Evolutionary conservation across 495 filamentous ascomycete species (phyloP).

Genomic region (Stereocaulon alpinum): DNA sequence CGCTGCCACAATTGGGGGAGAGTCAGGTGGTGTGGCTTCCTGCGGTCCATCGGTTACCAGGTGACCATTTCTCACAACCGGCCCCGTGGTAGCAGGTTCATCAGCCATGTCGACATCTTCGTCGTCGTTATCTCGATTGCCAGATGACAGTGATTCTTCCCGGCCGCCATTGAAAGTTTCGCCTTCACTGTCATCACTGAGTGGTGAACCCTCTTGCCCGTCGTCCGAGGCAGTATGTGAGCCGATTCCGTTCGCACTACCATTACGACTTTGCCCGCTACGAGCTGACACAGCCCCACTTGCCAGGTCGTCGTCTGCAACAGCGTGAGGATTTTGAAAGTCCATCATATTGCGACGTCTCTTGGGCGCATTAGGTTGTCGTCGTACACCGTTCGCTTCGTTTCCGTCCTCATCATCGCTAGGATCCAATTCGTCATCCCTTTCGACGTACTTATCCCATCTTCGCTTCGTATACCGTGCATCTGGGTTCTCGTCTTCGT

Average conservation of each 20-base stretch:
- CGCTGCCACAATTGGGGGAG: constrained; percentile 21
- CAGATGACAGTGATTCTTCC: constrained; percentile 28
- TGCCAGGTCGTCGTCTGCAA: constrained; percentile 54
- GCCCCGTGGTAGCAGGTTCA: constrained; percentile 28
- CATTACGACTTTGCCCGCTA: constrained; percentile 24
- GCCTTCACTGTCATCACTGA: constrained; percentile 35
- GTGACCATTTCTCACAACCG: constrained; percentile 15
- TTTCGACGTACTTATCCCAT: constrained; percentile 68
- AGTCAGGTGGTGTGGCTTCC: constrained; percentile 28
- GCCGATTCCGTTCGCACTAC: constrained; percentile 29
- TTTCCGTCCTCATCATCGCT: constrained; percentile 82
- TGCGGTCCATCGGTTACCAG: constrained; percentile 23
- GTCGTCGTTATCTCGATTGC: constrained; percentile 40
- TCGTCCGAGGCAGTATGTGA: constrained; percentile 38
- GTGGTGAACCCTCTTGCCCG: constrained; percentile 39
- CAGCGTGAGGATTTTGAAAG: constrained; percentile 53
- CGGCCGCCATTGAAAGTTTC: constrained; percentile 34
- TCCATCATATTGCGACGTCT: constrained; percentile 60
- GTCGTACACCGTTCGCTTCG: constrained; percentile 56
- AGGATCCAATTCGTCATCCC: constrained; percentile 51
- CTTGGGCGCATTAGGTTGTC: constrained; percentile 44
- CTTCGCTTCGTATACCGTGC: constrained; percentile 69
- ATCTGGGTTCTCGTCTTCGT: constrained; percentile 87
- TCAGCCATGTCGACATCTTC: constrained; percentile 60
- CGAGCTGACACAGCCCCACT: constrained; percentile 49